Conservation (phyloP, 768 basidiomycete genomes). For the Pholiota molesta region DNA sequence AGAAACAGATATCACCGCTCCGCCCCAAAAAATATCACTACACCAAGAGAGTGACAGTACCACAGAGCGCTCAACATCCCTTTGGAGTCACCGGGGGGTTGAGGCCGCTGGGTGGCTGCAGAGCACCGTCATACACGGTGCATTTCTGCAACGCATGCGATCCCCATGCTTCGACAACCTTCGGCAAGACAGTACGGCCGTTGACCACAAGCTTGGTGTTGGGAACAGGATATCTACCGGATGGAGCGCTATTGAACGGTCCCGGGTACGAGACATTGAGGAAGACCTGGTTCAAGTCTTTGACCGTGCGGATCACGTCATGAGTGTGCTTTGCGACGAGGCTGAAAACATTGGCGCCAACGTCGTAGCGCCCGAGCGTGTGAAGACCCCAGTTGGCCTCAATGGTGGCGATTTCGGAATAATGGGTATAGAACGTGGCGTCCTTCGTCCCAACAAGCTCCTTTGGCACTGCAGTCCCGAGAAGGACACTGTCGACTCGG, state of each 20-base stretch:
- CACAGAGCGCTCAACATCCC: conserved; percentile 11
- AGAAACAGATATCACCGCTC: too few relatives aligned
- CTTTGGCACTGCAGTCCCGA: conserved; percentile 46
- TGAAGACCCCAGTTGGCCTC: conserved; percentile 65
- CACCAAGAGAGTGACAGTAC: neutral
- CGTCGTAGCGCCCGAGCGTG: conserved; percentile 61
- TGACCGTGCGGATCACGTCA: conserved; percentile 35
- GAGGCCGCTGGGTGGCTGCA: conserved; percentile 19
- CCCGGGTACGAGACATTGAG: conserved; percentile 32
- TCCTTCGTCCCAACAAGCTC: conserved; percentile 48
- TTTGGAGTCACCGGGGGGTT: conserved; percentile 22
- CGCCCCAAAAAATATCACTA: neutral
- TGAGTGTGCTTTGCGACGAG: conserved; percentile 50
- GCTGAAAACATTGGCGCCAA: conserved; percentile 57
- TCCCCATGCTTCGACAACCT: conserved; percentile 28
- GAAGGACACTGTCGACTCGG: conserved; percentile 44
- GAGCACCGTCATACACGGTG: conserved; percentile 24
- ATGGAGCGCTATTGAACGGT: conserved; percentile 25
- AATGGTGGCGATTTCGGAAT: conserved; percentile 57
- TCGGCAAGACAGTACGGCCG: conserved; percentile 26
- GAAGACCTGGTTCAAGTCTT: conserved; percentile 10
- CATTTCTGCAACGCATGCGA: conserved; percentile 23
- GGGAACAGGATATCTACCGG: conserved; percentile 20
- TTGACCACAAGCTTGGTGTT: conserved; percentile 29
- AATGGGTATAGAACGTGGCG: conserved; percentile 61